Percentiles rank a stretch among this genome's conserved stretches.
These are phyloP conservation scores for Neurospora pannonica DNA, from an alignment of 495 filamentous ascomycete genomes.

Conservation along the genomic window DNA sequence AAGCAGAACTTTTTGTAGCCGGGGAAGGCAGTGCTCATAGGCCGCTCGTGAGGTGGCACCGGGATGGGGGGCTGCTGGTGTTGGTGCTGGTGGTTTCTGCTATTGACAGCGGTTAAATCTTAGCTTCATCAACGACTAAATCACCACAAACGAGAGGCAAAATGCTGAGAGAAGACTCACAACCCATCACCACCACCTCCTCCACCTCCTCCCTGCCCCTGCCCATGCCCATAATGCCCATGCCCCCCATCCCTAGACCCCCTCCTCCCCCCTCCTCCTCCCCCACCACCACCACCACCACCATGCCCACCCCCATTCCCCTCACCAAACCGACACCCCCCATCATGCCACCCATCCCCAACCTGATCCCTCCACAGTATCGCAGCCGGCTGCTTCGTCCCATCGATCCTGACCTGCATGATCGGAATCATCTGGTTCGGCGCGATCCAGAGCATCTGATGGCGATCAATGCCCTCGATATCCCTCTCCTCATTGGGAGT, in stretches of 20 bases:
- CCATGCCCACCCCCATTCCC: neutral
- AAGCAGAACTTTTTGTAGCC: neutral
- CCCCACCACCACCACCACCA: neutral
- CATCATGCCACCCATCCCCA: neutral
- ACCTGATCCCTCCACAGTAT: neutral
- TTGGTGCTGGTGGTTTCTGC: neutral
- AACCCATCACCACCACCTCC: neutral
- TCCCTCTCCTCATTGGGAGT: neutral
- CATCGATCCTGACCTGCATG: neutral
- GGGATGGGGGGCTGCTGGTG: neutral
- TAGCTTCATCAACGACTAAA: neutral
- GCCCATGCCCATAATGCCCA: neutral
- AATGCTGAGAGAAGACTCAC: too few relatives aligned
- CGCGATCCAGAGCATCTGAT: neutral
- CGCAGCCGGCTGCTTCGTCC: conserved; percentile 1
- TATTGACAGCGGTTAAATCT: neutral
- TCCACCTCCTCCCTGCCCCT: neutral
- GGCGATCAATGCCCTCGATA: neutral
- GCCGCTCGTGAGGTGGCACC: neutral
- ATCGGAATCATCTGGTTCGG: neutral
- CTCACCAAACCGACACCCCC: neutral
- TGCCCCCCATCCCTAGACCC: neutral
- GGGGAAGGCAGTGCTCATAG: neutral
- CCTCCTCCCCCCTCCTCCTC: neutral
- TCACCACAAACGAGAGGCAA: neutral